Evolutionary conservation across 2,329 filamentous ascomycete genomes (phyloP), one percentile per base, ranked within the genome.

Genomic region (Massarina eburnea): DNA sequence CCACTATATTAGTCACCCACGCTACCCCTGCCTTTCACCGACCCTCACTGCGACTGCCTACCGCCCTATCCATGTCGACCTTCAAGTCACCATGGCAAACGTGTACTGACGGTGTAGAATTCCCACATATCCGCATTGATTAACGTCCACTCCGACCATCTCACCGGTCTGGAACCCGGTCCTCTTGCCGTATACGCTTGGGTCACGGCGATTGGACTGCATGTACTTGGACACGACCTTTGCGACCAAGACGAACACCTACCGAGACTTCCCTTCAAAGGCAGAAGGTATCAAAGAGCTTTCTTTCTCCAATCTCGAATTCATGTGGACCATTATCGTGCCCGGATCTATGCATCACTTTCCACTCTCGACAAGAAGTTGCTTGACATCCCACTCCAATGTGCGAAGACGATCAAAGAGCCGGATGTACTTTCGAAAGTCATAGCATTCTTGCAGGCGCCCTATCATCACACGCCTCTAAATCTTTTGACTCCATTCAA

Each of bases 181-280:
- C 15, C 71, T 96, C 17, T 71, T 95, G 5, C 86, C 91, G 44
- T 96, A 92, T 58, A 80, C 84, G 1, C 52, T 63, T 19, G 60
- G 58, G 14, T 41, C 43, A 18, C 55, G 50, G 2, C 78, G 70
- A 0, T 74, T 97, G 1, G 87, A 95, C 62, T 89, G 81, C 39
- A 81, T 97, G 3, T 96, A 96, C 57, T 80, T 97, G 1, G 92
- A 97, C 63, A 96, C 91, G 0, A 95, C 89, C 0, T 91, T 91
- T 62, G 80, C 80, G 15, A 73, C 70, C 14, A 79, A 76, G 48
- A 71, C 71, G 9, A 66, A 75, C 48, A 67, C 73, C 4, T 79
- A 79, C 49, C 68, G 69, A 19, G 61, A 74, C 3, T 85, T 86
- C 55, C 77, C 78, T 5, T 76, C 80, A 10, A 85, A 96, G 64